Conservation (phyloP, 108 stramenopile genomes). For the Heterococcus sp. region DNA sequence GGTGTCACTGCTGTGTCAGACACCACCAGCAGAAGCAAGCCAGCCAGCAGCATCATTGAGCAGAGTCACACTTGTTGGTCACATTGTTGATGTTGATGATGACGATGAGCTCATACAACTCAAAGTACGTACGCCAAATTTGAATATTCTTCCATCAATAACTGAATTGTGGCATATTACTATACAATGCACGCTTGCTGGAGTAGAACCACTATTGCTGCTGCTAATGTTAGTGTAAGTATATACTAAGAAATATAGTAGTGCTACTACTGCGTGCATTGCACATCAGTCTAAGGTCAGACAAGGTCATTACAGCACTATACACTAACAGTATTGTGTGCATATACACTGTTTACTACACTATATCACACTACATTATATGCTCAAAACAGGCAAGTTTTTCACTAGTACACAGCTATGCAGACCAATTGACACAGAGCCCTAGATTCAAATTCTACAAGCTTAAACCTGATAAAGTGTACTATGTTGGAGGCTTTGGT, state of each 20-base stretch:
- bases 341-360: too few species aligned
- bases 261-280: too few species aligned
- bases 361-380: too few species aligned
- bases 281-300: too few species aligned
- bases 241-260: too few species aligned
- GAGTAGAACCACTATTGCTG: too few species aligned
- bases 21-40: constrained; percentile 28
- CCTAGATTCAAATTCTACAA: constrained; percentile 88
- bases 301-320: too few species aligned
- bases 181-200: too few species aligned
- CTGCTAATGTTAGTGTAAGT: too few species aligned
- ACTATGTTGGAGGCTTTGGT: constrained; percentile 94
- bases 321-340: too few species aligned
- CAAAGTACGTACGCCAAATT: constrained; percentile 47
- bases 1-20: constrained; percentile 43
- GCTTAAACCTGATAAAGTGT: constrained; percentile 49
- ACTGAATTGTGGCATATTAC: too few species aligned
- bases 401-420: constrained; percentile 83
- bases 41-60: constrained; percentile 63
- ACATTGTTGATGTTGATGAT: constrained; percentile 67
- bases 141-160: too few species aligned
- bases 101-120: constrained; percentile 75
- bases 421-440: constrained; percentile 88
- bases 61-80: constrained; percentile 85
- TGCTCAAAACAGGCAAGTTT: constrained; percentile 80